These are phyloP conservation scores for Lolium perenne DNA, from an alignment of 176 grass and related monocot genomes.

Conservation along the genomic window DNA sequence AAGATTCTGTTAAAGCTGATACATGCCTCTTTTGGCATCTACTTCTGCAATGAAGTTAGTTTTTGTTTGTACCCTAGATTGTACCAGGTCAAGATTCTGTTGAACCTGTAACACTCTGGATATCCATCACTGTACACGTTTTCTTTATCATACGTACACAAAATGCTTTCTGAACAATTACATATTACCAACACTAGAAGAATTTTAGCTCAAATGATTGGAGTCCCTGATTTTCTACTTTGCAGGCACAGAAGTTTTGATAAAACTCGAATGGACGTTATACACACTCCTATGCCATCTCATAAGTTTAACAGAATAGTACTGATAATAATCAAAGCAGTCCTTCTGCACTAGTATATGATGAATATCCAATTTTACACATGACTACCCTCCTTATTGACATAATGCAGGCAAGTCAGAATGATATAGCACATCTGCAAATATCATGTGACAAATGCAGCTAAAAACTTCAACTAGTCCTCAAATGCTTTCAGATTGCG, in stretches of 20 bases:
- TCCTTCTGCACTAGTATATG: not conserved
- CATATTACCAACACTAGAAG: not conserved
- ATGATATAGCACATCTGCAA: not conserved
- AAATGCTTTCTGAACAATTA: not conserved
- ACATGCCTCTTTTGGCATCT: not conserved
- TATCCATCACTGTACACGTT: not conserved
- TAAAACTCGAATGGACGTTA: not conserved
- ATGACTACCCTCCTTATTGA: constrained; percentile 15
- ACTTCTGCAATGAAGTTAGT: not conserved
- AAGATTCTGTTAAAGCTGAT: not conserved
- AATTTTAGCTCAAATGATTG: not conserved
- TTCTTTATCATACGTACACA: not conserved
- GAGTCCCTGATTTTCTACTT: not conserved
- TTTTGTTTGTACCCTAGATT: not conserved
- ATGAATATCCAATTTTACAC: constrained; percentile 1
- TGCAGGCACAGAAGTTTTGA: not conserved
- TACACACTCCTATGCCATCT: not conserved
- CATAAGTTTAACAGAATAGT: not conserved
- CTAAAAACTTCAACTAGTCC: constrained; percentile 11
- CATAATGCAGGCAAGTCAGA: constrained; percentile 4
- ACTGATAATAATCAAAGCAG: not conserved
- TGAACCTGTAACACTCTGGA: not conserved
- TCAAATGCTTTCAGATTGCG: constrained; percentile 49
- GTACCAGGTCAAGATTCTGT: constrained; percentile 8
- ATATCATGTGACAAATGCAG: not conserved